Percentiles rank a stretch among this genome's conserved stretches.
These are phyloP conservation scores for Echites panduratus DNA, from an alignment of 257 asterid species.

Conservation along the genomic window DNA sequence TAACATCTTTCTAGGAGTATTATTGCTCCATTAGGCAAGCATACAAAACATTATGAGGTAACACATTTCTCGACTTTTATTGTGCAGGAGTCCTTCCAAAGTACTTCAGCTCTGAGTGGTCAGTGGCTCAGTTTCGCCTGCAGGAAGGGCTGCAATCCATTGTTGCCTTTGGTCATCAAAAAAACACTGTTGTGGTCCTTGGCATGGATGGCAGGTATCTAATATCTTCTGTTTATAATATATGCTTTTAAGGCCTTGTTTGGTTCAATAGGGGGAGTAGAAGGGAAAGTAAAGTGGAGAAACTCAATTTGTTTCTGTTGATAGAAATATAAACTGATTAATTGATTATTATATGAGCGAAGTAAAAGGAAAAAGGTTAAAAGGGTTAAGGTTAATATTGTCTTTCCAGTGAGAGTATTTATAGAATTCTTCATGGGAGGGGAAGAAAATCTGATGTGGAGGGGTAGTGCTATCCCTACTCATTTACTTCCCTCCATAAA, in stretches of 20 bases:
- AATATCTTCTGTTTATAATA: background rate
- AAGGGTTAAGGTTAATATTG: too few relatives aligned
- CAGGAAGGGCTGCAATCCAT: slow-evolving; percentile 71
- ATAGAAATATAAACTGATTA: too few relatives aligned
- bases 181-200: slow-evolving; percentile 73
- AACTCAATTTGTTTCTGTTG: too few relatives aligned
- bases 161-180: slow-evolving; percentile 90
- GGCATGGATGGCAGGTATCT: slow-evolving; percentile 93
- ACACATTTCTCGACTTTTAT: slow-evolving; percentile 3
- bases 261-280: too few relatives aligned
- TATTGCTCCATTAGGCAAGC: background rate
- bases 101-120: slow-evolving; percentile 97
- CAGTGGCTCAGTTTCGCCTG: slow-evolving; percentile 88
- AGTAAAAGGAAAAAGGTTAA: too few relatives aligned
- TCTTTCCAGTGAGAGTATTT: too few relatives aligned
- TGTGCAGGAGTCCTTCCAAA: slow-evolving; percentile 76
- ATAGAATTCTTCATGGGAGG: too few relatives aligned
- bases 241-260: background rate
- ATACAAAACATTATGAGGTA: background rate
- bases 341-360: too few relatives aligned
- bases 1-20: background rate
- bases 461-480: too few relatives aligned
- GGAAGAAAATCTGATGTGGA: too few relatives aligned
- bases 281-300: too few relatives aligned
- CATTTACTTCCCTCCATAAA: too few relatives aligned